These are phyloP conservation scores for Flaveria floridana DNA, from an alignment of 140 eudicot species.

Conservation along the genomic window DNA sequence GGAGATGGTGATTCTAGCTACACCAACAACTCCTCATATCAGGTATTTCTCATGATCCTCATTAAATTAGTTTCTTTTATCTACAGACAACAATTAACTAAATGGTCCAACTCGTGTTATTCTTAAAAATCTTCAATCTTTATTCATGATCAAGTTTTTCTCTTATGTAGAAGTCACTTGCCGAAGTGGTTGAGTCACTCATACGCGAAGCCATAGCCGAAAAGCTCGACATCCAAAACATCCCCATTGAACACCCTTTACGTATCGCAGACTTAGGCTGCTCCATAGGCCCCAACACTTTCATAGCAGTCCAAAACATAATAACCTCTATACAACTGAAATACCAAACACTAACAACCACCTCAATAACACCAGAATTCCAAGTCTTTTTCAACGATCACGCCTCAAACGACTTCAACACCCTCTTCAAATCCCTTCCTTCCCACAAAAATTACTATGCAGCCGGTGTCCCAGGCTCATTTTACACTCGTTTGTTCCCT, in stretches of 20 bases:
- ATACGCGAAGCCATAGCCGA: slow-evolving; percentile 27
- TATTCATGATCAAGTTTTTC: background rate
- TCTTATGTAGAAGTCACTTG: slow-evolving; percentile 37
- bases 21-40: slow-evolving; percentile 45
- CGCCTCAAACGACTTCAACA: slow-evolving; percentile 43
- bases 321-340: slow-evolving; percentile 31
- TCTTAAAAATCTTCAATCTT: background rate
- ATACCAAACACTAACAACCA: slow-evolving; percentile 17
- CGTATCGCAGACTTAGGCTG: slow-evolving; percentile 48
- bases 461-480: slow-evolving; percentile 56
- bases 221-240: slow-evolving; percentile 26
- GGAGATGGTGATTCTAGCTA: slow-evolving; percentile 51
- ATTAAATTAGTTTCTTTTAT: too few species aligned
- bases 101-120: too few species aligned
- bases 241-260: slow-evolving; percentile 9
- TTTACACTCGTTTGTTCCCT: slow-evolving; percentile 42
- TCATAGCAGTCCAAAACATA: slow-evolving; percentile 29
- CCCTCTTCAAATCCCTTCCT: slow-evolving; percentile 46
- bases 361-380: slow-evolving; percentile 32
- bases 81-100: too few species aligned
- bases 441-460: slow-evolving; percentile 26
- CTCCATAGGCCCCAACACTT: slow-evolving; percentile 47
- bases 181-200: slow-evolving; percentile 30
- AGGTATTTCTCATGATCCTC: slow-evolving; percentile 23
- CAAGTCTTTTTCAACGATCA: slow-evolving; percentile 49